Base-by-base conservation (phyloP, 2,329 filamentous ascomycete genomes). In the Tolypocladium album region DNA sequence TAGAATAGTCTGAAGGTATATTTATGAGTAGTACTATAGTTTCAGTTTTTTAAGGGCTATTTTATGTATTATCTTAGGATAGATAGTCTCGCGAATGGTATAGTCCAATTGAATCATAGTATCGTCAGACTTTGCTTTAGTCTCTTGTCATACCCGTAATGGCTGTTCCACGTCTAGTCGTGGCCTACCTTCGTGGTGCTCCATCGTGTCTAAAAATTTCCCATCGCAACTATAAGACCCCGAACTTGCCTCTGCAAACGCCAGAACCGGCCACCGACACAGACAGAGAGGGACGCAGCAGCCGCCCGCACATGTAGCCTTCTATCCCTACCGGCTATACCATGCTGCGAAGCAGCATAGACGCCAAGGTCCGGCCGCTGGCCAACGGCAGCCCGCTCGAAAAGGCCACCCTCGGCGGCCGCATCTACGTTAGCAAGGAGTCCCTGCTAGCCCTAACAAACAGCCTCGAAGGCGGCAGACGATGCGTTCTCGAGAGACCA, bases 341-440 rank as follows among this genome's bases (percentile, higher is more conserved):
- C 59, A 74, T 74, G 74, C 65, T 71, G 15, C 69, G 71, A 34
- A 69, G 71, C 57, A 71, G 67, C 63, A 66, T 76, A 47, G 69
- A 75, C 55, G 74, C 69, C 62, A 78, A 76, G 64, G 73, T 78
- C 17, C 71, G 76, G 27, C 76, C 76, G 2, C 63, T 78, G 53
- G 69, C 74, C 58, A 77, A 75, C 61, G 76, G 75, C 59, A 67
- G 71, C 27, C 73, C 71, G 47, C 72, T 75, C 27, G 76, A 78
- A 55, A 78, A 77, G 58, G 67, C 75, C 31, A 75, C 71, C 4
- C 62, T 70, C 12, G 78, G 78, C 58, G 77, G 76, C 1, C 75
- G 78, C 31, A 67, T 81, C 60, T 81, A 80, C 63, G 71, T 81
- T 64, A 78, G 74, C 69, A 78, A 76, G 59, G 78, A 80, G 31